These are phyloP conservation scores for Magnolia sinica DNA, from an alignment of 164 flowering plant genomes.

Conservation along the genomic window DNA sequence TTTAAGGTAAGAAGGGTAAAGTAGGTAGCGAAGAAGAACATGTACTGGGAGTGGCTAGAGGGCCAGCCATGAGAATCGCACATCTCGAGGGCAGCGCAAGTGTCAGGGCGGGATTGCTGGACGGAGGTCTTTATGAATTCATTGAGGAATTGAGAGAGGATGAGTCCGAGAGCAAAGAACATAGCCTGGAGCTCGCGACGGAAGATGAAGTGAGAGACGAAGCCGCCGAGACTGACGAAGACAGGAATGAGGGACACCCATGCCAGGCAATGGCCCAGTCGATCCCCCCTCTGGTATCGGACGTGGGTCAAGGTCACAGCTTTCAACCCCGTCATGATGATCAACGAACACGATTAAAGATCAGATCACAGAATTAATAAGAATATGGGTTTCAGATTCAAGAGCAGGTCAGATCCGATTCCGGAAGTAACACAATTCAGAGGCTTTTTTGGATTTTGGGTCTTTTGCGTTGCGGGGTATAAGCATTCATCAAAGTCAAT, in stretches of 20 bases:
- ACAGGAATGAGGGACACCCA: constrained; percentile 90
- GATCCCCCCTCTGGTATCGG: constrained; percentile 69
- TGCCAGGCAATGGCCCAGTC: constrained; percentile 73
- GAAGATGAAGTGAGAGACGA: constrained; percentile 73
- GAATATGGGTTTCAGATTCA: neutral
- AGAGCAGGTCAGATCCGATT: neutral
- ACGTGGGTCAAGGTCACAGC: constrained; percentile 88
- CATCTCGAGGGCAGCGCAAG: constrained; percentile 69
- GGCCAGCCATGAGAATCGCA: constrained; percentile 99
- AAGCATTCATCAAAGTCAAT: too few relatives aligned
- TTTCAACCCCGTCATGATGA: constrained; percentile 29
- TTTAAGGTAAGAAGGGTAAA: constrained; percentile 44
- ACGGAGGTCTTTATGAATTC: constrained; percentile 63
- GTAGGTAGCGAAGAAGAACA: constrained; percentile 85
- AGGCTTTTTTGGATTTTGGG: too few relatives aligned
- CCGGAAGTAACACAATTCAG: too few relatives aligned
- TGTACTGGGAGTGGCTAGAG: constrained; percentile 86
- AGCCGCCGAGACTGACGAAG: constrained; percentile 82
- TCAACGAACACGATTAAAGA: too few relatives aligned
- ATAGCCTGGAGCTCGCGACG: constrained; percentile 83
- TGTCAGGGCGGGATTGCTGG: constrained; percentile 77
- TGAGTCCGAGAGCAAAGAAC: constrained; percentile 72
- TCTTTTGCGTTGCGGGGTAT: too few relatives aligned
- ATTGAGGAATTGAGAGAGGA: constrained; percentile 72
- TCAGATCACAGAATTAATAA: neutral